These are phyloP conservation scores for Fusarium sp. DNA, from an alignment of 2,329 filamentous ascomycete species.

Conservation along the genomic window DNA sequence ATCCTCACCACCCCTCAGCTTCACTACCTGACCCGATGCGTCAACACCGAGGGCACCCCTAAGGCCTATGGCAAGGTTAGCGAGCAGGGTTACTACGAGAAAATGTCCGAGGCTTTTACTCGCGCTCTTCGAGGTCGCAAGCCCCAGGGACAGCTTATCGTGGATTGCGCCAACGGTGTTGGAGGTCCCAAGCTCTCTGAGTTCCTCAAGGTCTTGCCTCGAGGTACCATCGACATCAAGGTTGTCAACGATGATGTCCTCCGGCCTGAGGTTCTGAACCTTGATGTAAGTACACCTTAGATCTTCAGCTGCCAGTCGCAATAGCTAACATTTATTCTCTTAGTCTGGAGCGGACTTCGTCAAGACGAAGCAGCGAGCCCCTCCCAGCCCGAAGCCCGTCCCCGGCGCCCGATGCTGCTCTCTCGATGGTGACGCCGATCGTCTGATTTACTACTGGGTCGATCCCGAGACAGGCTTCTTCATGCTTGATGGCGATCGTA, in stretches of 20 bases:
- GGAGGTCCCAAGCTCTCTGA: conserved; percentile 91
- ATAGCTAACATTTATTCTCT: conserved; percentile 7
- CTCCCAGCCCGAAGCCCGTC: conserved; percentile 81
- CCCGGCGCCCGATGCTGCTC: conserved; percentile 86
- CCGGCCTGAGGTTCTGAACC: conserved; percentile 87
- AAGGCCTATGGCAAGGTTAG: conserved; percentile 89
- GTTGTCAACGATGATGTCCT: conserved; percentile 94
- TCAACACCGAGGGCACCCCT: conserved; percentile 90
- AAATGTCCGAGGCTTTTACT: conserved; percentile 86
- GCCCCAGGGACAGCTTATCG: conserved; percentile 77
- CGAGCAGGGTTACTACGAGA: conserved; percentile 94
- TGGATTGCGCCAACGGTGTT: conserved; percentile 97
- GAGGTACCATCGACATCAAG: conserved; percentile 81
- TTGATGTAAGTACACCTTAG: conserved; percentile 70
- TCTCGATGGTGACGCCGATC: conserved; percentile 94
- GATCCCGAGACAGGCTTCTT: conserved; percentile 86
- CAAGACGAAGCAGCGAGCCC: conserved; percentile 94
- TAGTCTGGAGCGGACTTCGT: conserved; percentile 96
- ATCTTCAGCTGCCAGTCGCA: not conserved
- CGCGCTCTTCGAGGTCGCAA: conserved; percentile 82
- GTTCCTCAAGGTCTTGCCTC: conserved; percentile 83
- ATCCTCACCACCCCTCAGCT: conserved; percentile 96
- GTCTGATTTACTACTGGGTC: conserved; percentile 93
- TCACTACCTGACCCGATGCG: conserved; percentile 93
- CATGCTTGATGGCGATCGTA: conserved; percentile 95